Evolutionary conservation across 352 stramenopile genomes (phyloP), one percentile per base, ranked within the genome.

Genomic region (Aphanomyces cochlioides): DNA sequence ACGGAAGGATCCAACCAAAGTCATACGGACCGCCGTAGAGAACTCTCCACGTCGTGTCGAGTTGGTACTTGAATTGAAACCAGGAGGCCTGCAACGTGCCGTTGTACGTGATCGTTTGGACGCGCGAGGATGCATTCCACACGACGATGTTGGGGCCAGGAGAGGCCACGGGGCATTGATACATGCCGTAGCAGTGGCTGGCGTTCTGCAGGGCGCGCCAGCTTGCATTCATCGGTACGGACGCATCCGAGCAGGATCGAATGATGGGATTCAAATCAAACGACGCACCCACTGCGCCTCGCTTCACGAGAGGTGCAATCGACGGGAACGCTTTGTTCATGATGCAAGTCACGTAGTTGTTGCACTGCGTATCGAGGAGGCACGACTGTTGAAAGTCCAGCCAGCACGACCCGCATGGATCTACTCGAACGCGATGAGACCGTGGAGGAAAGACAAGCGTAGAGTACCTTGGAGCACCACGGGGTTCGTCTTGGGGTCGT

Each of bases 331-430:
- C 28, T 6, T 8, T 10, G 28, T 45, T 54, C 64, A 70, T 61
- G 64, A 70, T 70, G 54, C 64, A 70, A 41, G 50, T 70, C n/a
- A 56, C 61, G 64, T 63, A 48, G 15, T 7, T 39, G 21, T 60
- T 70, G 64, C 64, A 70, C 10, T 8, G n/a, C 17, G 47, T n/a
- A 39, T 70, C 64, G 10, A 45, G 48, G 15, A 70, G 40, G 21
- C 64, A 70, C n/a, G 10, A 63, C 17, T 41, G 10, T 4, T 47
- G 36, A 40, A 70, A 70, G 6, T 47, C 19, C 2, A 56, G 1
- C 64, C 64, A 70, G 54, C 64, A 70, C 38, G 43, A 37, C 7
- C 15, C n/a, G 40, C 64, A 70, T 34, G 64, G 15, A 19, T 60
- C 64, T 70, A 70, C 2, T 0, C 40, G 28, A 28, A 57, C 12